Evolutionary conservation across 345 rosid species (phyloP), one percentile per base, ranked within the genome.

Genomic region (Turritis glabra): DNA sequence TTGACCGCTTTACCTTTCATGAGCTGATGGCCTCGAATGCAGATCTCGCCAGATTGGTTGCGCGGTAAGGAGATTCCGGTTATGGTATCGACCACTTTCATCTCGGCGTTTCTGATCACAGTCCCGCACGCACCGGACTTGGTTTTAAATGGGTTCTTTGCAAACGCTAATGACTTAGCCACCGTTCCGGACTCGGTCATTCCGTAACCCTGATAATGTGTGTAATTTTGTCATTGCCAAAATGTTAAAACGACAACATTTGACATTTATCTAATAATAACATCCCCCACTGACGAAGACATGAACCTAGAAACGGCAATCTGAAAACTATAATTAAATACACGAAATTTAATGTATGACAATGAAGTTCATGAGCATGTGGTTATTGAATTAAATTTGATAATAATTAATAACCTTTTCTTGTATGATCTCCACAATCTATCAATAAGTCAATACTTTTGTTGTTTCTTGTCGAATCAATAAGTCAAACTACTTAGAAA

Each of bases 101-200:
- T 85, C 85, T 94, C 88, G 0, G 97, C 95, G 19, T 94, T 94
- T 67, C 98, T 83, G 1, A 90, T 83, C 6, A 91, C 95, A 4
- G 95, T 91, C 21, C 97, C 98, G 61, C 97, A 91, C 0, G 97
- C 85, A 0, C 98, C 97, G 0, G 96, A 81, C 76, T 91, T 94
- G 0, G 88, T 83, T 41, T 85, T 79, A 11, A 82, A 87, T 0
- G 96, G 92, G 14, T 86, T 75, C 64, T 89, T 94, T 0, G 98
- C 97, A 66, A 94, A 91, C 5, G 93, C 88, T 55, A 86, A 66
- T 47, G 95, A 85, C 88, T 88, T 88, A 6, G 98, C 81, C 19
- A 93, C 92, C 1, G 95, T 95, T 13, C 97, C 97, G 4, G 97
- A 92, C 81, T 94, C 97, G 0, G 98, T 94, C 98, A 91, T 91